Evolutionary conservation across 129 eudicot genomes (phyloP), one percentile per base, ranked within the genome.

Genomic region (Deinandra increscens): DNA sequence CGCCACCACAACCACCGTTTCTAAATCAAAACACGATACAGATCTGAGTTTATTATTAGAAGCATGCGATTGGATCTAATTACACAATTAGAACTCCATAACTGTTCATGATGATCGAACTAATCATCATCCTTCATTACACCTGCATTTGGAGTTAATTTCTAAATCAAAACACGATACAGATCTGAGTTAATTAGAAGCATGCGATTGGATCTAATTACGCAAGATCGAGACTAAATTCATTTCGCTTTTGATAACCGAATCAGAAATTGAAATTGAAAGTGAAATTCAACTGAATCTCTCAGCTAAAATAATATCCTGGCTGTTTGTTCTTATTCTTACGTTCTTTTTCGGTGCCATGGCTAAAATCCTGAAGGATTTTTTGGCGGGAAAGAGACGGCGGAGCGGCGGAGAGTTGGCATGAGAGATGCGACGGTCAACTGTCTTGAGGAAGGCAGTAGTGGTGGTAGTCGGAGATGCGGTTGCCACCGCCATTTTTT

Each of bases 261-360:
- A 18, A 73, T 14, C 31, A 18, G 61, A 62, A 14, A 45, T 18
- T 44, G 13, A 14, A 20, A 36, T 13, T 41, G 26, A 19, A n/a
- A n/a, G n/a, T n/a, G n/a, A n/a, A n/a, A n/a, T n/a, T n/a, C n/a
- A n/a, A 53, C 3, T 70, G 75, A 14, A 72, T 34, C 13, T 19
- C 14, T 19, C n/a, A 13, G 39, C 29, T 56, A 48, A 19, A 15
- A 33, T 36, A 7, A n/a, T 45, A 71, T 3, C n/a, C n/a, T n/a
- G n/a, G n/a, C n/a, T 8, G 11, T 42, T 14, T 44, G 68, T 33
- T 58, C 1, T 50, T 9, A 38, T 8, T 33, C 33, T 20, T 81
- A 89, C 97, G 95, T 90, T 90, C 85, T 87, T 90, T 69, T 79
- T 13, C 13, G 95, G 80, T 8, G 97, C 95, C 97, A 90, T 91